Evolutionary conservation across 2,329 filamentous ascomycete genomes (phyloP).

Genomic region (Albophoma yamanashiensis): DNA sequence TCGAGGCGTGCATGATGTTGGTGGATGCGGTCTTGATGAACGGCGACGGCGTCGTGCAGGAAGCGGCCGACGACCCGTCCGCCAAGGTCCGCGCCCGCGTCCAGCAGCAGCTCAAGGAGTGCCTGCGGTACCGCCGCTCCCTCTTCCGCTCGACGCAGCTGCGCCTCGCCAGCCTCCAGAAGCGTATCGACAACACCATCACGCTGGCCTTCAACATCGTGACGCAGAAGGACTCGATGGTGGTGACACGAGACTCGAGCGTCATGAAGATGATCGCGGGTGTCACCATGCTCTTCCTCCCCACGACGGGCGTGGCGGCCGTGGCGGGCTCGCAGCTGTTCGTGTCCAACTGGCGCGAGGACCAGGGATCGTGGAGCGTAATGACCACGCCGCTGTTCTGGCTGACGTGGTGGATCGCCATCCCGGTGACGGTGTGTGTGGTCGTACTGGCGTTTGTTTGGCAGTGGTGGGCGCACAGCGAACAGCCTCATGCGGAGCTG

Average conservation of each 20-base stretch:
- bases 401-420: slow-evolving; percentile 18
- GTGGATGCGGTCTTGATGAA: slow-evolving; percentile 6
- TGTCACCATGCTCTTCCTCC: slow-evolving; percentile 26
- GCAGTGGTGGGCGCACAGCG: slow-evolving; percentile 17
- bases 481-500: slow-evolving; percentile 1
- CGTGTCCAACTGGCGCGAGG: slow-evolving; percentile 8
- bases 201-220: slow-evolving; percentile 24
- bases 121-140: slow-evolving; percentile 18
- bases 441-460: slow-evolving; percentile 13
- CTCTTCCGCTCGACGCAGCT: slow-evolving; percentile 24
- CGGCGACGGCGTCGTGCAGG: slow-evolving; percentile 1
- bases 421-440: slow-evolving; percentile 15
- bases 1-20: slow-evolving; percentile 15
- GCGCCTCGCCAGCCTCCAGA: slow-evolving; percentile 20
- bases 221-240: slow-evolving; percentile 23
- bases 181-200: slow-evolving; percentile 22
- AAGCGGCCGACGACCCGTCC: slow-evolving; percentile 4
- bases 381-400: slow-evolving; percentile 16
- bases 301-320: slow-evolving; percentile 22
- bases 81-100: slow-evolving; percentile 6
- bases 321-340: slow-evolving; percentile 19
- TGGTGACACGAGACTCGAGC: slow-evolving; percentile 22
- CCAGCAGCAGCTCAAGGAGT: slow-evolving; percentile 14
- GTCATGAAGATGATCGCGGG: slow-evolving; percentile 25
- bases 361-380: slow-evolving; percentile 11